phyloP scores from a whole-genome alignment of 768 basidiomycete species.

The Leucocoprinus leucothites region DNA sequence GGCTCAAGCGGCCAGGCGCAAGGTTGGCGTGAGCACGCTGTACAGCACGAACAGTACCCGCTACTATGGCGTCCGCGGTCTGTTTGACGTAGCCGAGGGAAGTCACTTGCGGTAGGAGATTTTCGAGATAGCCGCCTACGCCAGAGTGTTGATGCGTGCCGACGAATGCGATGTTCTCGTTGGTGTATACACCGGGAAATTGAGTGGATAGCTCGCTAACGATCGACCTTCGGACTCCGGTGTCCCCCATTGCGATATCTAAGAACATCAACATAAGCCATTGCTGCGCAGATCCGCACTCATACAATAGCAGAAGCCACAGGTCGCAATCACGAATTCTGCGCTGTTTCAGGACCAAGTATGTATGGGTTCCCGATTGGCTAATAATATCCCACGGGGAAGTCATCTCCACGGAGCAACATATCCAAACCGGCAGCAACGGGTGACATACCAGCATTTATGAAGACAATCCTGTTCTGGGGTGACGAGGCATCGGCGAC shows the following conservation, averaged over 20 bases:
- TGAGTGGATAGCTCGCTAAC: conserved; percentile 51
- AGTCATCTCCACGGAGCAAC: background rate
- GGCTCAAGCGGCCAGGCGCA: conserved; percentile 51
- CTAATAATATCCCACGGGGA: background rate
- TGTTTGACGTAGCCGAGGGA: conserved; percentile 70
- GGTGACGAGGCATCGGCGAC: conserved; percentile 58
- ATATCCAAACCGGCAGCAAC: conserved; percentile 4
- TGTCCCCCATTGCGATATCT: conserved; percentile 85
- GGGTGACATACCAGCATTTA: conserved; percentile 59
- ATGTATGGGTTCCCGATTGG: background rate
- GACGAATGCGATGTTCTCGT: conserved; percentile 72
- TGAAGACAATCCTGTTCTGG: conserved; percentile 63
- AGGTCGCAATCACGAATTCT: no score
- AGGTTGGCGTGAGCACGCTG: conserved; percentile 63
- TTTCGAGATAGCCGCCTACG: conserved; percentile 77
- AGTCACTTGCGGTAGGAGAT: conserved; percentile 74
- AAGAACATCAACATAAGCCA: background rate
- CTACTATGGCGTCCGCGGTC: conserved; percentile 69
- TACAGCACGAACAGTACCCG: conserved; percentile 67
- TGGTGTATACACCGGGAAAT: conserved; percentile 63
- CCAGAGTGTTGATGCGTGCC: conserved; percentile 77
- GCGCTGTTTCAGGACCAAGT: background rate
- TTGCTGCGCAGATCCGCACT: background rate
- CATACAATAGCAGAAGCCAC: background rate
- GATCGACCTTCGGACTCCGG: conserved; percentile 68